Percentiles rank a stretch among this genome's conserved stretches.
Conservation (phyloP, 495 filamentous ascomycete species). For the Aspergillus diversus region DNA sequence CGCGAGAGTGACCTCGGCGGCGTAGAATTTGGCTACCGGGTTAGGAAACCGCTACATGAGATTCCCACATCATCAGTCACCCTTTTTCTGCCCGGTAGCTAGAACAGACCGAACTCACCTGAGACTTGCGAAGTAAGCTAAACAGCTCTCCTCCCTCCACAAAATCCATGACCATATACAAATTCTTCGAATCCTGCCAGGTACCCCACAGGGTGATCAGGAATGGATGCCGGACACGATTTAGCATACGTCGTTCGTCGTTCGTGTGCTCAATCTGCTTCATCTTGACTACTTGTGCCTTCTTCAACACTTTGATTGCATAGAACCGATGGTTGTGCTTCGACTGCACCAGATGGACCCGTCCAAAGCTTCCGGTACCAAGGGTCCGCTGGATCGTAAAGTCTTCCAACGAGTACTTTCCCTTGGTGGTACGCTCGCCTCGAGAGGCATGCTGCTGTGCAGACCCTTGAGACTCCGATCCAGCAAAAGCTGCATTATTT, state of each 20-base stretch:
- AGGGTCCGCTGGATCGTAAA: constrained; percentile 87
- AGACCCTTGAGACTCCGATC: constrained; percentile 16
- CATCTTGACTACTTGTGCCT: constrained; percentile 98
- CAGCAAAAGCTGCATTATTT: constrained; percentile 25
- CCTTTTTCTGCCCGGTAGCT: neutral
- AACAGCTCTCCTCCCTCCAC: constrained; percentile 99
- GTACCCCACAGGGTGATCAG: constrained; percentile 98
- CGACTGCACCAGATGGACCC: constrained; percentile 94
- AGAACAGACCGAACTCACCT: constrained; percentile 62
- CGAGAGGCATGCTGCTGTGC: constrained; percentile 26
- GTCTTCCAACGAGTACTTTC: constrained; percentile 93
- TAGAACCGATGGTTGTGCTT: constrained; percentile 97
- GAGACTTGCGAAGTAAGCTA: constrained; percentile 91
- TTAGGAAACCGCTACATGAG: constrained; percentile 86
- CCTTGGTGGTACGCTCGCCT: constrained; percentile 77
- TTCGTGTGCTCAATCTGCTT: constrained; percentile 99
- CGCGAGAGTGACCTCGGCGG: constrained; percentile 93
- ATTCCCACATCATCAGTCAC: neutral
- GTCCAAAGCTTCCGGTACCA: constrained; percentile 94
- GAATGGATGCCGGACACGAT: constrained; percentile 94
- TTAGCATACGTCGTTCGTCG: constrained; percentile 93
- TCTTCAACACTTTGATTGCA: constrained; percentile 97
- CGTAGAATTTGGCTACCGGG: constrained; percentile 98
- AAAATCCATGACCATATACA: constrained; percentile 99
- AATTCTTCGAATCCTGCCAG: constrained; percentile 90